Base-by-base conservation (phyloP, 208 protist genomes). In the Wallacemonas sp. region DNA sequence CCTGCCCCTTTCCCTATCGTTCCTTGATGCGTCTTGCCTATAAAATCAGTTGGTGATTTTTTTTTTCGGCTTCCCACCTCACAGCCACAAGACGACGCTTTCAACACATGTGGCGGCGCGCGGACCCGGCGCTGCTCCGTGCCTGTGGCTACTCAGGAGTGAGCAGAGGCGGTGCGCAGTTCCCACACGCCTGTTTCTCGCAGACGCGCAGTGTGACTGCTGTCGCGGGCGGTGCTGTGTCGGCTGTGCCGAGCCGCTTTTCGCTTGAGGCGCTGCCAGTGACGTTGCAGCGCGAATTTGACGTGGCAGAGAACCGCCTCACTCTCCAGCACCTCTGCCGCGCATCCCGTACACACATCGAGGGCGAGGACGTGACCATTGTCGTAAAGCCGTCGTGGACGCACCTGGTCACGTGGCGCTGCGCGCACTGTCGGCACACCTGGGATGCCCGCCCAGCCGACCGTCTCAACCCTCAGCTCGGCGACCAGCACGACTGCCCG, bases 391-490 rank as follows among this genome's bases (percentile, higher is more conserved):
- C 74, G 7, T 69, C 66, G 22, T 87, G 82, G 79, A 79, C 74
- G 1, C 79, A 91, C 41, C 12, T 59, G 1, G 84, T 91, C 2
- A 54, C 68, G 28, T 93, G 87, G 85, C 70, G 72, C 4, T 93
- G 87, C 71, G 11, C 8, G 8, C 18, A 14, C 4, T 93, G 87
- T 41, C 23, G 59, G 14, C 42, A 55, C 22, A 55, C 68, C 57
- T 93, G 87, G 85, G 69, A 76, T 0, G 84, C 87, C 3, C 67
- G 87, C 18, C 84, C 82, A 2, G 57, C 62, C 0, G 84, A 93
- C 61, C 84, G 87, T 39, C 23, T 67, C 1, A 72, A 89, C 44
- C 69, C 72, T 2, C 87, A 93, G 62, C 57, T 69, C n/a, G 62
- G 64, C 2, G 74, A 85, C 16, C 72, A 75, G 23, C 73, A 81